Base-by-base conservation (phyloP, 2,329 filamentous ascomycete species). In the Periconia sp. region DNA sequence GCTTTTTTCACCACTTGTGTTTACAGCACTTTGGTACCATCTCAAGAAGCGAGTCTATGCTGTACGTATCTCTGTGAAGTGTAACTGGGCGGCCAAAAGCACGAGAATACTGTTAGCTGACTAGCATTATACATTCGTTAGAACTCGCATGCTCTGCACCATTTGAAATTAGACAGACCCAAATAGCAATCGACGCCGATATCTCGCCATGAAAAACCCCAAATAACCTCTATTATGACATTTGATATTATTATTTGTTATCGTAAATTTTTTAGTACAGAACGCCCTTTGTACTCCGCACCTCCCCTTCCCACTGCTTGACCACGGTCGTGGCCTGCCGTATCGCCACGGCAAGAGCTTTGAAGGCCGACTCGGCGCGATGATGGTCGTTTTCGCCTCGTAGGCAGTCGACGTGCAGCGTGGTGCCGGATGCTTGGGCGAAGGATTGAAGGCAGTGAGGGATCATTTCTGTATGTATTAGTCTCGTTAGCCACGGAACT, bases 221-320 rank as follows among this genome's bases (percentile, higher is more conserved):
- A 11, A 3, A 11, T 9, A 9, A 7, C 13, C 3, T 16, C 13
- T 16, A 15, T 15, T 13, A 11, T 16, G 28, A 11, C 11, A 11
- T 31, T 13, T 16, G n/a, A n/a, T n/a, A n/a, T n/a, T n/a, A n/a
- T n/a, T n/a, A n/a, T n/a, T n/a, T n/a, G n/a, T n/a, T n/a, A n/a
- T n/a, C n/a, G n/a, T n/a, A 31, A 31, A 2, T 23, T n/a, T n/a
- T n/a, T 35, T 59, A 71, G 43, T 72, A 84, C 71, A 96, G 70
- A 23, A 95, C 95, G 9, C 92, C 92, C 81, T 97, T 97, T 7
- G 92, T 97, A 75, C 92, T 96, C 39, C 92, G 89, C 18, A 97
- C 85, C 78, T 99, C 94, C 3, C 90, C 91, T 73, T 95, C 91
- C 68, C 87, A 86, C 9, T 89, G 90, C 29, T 83, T 82, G 22